A percentile compares a stretch with the other conserved stretches of the same genome.
Evolutionary conservation across 176 grass and related monocot genomes (phyloP).

Genomic region (Pontederia crassipes): DNA sequence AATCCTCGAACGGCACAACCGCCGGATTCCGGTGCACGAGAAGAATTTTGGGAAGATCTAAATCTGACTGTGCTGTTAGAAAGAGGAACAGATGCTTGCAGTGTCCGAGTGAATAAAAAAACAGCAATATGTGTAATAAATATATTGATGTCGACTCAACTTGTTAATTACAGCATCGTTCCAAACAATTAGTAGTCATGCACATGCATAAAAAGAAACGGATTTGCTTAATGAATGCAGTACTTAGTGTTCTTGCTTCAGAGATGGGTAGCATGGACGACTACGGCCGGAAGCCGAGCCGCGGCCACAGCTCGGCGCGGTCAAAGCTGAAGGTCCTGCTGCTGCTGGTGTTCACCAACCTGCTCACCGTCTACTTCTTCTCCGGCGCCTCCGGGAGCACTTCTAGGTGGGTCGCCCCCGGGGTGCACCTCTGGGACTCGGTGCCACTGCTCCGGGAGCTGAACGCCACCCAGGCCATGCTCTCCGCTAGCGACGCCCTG

Average conservation of each 20-base stretch:
- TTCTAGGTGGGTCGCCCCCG: not conserved
- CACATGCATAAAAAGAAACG: no score
- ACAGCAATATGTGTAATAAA: no score
- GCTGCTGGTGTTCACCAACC: not conserved
- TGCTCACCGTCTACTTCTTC: constrained; percentile 8
- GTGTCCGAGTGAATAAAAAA: no score
- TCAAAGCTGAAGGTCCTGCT: constrained; percentile 12
- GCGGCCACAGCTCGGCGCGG: not conserved
- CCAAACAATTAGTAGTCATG: no score
- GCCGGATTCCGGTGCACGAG: no score
- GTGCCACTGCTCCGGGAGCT: constrained; percentile 3
- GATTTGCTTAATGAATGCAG: no score
- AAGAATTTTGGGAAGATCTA: no score
- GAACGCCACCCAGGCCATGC: constrained; percentile 12
- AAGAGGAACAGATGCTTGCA: no score
- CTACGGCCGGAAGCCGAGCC: not conserved
- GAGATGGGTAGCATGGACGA: constrained; percentile 14
- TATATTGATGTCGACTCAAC: no score
- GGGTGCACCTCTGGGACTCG: constrained; percentile 8
- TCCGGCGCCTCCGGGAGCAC: not conserved
- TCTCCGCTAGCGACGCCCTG: not conserved
- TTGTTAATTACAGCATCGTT: no score
- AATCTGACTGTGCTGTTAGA: no score
- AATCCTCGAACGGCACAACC: no score
- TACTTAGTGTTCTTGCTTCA: not conserved